A percentile compares a stretch with the other conserved stretches of the same genome.
These are phyloP conservation scores for Talaromyces sp. DNA, from an alignment of 2,329 filamentous ascomycete genomes.

Conservation along the genomic window DNA sequence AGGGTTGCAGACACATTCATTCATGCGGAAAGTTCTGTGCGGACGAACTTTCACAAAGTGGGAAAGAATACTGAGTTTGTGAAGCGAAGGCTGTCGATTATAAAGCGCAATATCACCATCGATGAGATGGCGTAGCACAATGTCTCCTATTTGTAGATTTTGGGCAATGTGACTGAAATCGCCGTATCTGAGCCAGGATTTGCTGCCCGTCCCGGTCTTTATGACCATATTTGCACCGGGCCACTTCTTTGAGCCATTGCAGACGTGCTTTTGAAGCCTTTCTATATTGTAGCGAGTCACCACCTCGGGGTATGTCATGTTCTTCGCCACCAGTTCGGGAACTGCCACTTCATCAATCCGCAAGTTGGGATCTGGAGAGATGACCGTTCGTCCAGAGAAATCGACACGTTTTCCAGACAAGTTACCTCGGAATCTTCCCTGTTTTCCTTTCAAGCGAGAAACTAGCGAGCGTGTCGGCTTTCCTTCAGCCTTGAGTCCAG, in stretches of 20 bases:
- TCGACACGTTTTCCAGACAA: constrained; percentile 97
- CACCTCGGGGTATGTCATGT: constrained; percentile 89
- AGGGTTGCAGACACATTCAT: constrained; percentile 95
- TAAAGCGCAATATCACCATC: constrained; percentile 95
- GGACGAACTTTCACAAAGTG: constrained; percentile 90
- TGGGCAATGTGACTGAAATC: constrained; percentile 67
- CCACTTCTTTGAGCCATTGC: constrained; percentile 71
- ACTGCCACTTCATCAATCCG: constrained; percentile 92
- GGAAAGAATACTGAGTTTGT: constrained; percentile 97
- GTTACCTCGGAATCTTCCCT: constrained; percentile 94
- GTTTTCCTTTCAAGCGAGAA: constrained; percentile 92
- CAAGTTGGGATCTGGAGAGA: constrained; percentile 92
- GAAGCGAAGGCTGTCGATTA: constrained; percentile 94
- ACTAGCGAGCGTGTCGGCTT: constrained; percentile 92
- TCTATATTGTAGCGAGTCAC: constrained; percentile 80
- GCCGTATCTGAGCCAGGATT: constrained; percentile 59
- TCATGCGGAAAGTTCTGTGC: constrained; percentile 92
- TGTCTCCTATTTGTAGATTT: constrained; percentile 72
- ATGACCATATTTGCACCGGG: constrained; percentile 82
- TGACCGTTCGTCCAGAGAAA: constrained; percentile 95
- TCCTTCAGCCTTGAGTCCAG: constrained; percentile 81
- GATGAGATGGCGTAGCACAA: constrained; percentile 90
- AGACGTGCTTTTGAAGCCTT: constrained; percentile 69
- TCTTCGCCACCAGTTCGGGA: constrained; percentile 86
- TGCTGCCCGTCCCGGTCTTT: constrained; percentile 46